phyloP scores from a whole-genome alignment of 2,329 filamentous ascomycete species.

The Colletotrichum eremochloae region DNA sequence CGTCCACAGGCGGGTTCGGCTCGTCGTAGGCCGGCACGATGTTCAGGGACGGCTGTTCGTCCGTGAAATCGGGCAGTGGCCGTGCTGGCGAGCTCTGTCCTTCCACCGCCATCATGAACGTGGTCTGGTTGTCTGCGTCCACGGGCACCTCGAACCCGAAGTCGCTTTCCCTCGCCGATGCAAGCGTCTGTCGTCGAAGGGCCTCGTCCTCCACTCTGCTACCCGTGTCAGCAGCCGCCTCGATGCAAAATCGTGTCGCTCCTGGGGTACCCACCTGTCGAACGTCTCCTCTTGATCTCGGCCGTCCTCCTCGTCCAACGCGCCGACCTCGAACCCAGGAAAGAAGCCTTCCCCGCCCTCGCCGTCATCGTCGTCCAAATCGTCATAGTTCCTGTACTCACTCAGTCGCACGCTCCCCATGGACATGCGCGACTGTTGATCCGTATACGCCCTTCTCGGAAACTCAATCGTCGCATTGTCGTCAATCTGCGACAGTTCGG shows the following conservation, averaged over 20 bases:
- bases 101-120: constrained; percentile 61
- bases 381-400: constrained; percentile 59
- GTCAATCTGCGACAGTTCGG: constrained; percentile 67
- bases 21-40: constrained; percentile 43
- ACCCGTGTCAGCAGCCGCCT: constrained; percentile 44
- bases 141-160: constrained; percentile 65
- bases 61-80: constrained; percentile 40
- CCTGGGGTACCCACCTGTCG: constrained; percentile 1
- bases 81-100: constrained; percentile 42
- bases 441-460: constrained; percentile 64
- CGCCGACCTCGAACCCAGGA: constrained; percentile 47
- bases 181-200: constrained; percentile 54
- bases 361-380: constrained; percentile 57
- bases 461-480: constrained; percentile 70
- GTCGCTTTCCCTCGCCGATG: constrained; percentile 59
- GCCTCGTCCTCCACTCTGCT: constrained; percentile 55
- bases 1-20: constrained; percentile 23
- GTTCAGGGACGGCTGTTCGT: constrained; percentile 38
- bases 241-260: too few relatives aligned
- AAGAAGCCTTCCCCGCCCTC: constrained; percentile 65
- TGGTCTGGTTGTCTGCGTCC: constrained; percentile 62
- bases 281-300: constrained; percentile 53
- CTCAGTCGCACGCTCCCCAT: constrained; percentile 67
- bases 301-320: constrained; percentile 49
- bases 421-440: constrained; percentile 62